A percentile compares a stretch with the other conserved stretches of the same genome.
Evolutionary conservation across 176 grass and related monocot species (phyloP).

Genomic region (Aegilops tauschii): DNA sequence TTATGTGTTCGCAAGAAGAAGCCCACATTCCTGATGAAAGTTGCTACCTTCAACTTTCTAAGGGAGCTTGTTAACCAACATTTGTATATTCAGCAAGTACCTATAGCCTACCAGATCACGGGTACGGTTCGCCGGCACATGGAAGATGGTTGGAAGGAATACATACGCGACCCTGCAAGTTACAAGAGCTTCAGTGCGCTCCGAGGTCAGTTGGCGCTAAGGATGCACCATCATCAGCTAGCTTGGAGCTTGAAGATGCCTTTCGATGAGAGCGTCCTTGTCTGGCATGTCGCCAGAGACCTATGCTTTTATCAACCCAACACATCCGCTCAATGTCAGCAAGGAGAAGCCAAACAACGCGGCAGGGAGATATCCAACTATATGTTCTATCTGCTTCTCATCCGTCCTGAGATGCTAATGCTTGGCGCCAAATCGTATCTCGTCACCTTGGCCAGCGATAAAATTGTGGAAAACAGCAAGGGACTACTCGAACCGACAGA

Average conservation of each 20-base stretch:
- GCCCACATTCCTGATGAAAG: neutral
- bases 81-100: neutral
- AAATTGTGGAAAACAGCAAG: too few relatives aligned
- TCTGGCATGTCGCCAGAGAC: neutral
- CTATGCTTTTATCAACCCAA: neutral
- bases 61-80: neutral
- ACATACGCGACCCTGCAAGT: neutral
- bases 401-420: neutral
- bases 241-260: neutral
- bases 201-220: neutral
- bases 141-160: neutral
- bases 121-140: rapidly evolving
- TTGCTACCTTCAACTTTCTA: neutral
- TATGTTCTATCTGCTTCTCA: neutral
- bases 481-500: too few relatives aligned
- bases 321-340: neutral
- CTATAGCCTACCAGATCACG: neutral
- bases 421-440: too few relatives aligned
- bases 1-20: neutral
- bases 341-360: neutral
- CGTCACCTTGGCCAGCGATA: too few relatives aligned
- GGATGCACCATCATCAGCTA: neutral
- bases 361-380: neutral
- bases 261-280: neutral
- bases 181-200: neutral